Percentiles rank a stretch among this genome's conserved stretches.
phyloP scores from a whole-genome alignment of 805 yeast genomes.

The Sungouiozyma intestinalis region DNA sequence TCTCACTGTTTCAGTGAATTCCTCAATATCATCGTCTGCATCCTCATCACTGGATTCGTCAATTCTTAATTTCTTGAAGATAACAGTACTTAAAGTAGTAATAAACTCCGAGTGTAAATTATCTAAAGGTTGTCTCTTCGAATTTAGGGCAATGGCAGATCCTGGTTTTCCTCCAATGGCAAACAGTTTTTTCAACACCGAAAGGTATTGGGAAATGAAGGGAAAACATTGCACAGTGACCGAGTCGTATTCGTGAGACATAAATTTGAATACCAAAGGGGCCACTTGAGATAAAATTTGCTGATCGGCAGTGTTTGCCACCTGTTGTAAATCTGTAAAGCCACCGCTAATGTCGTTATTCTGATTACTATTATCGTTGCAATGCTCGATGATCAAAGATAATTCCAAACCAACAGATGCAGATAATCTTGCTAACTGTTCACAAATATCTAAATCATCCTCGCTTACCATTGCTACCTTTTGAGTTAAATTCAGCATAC shows the following conservation, averaged over 20 bases:
- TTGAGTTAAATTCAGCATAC: conserved; percentile 55
- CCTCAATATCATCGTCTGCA: conserved; percentile 64
- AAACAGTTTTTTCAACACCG: conserved; percentile 51
- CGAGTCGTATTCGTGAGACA: conserved; percentile 82
- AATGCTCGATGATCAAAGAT: conserved; percentile 52
- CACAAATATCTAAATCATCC: conserved; percentile 55
- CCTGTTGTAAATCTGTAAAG: conserved; percentile 26
- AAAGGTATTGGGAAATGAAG: conserved; percentile 62
- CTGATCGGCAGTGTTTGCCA: conserved; percentile 32
- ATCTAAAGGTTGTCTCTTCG: conserved; percentile 27
- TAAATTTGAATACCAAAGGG: conserved; percentile 62
- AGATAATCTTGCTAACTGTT: conserved; percentile 62
- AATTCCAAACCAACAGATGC: conserved; percentile 70
- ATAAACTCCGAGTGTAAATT: conserved; percentile 41
- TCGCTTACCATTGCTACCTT: conserved; percentile 30
- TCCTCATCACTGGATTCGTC: conserved; percentile 69
- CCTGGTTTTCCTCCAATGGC: conserved; percentile 32
- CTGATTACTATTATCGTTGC: conserved; percentile 25
- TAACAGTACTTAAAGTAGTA: conserved; percentile 52
- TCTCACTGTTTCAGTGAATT: conserved; percentile 67
- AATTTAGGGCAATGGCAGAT: conserved; percentile 30
- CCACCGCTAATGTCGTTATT: background rate
- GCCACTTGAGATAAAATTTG: conserved; percentile 47
- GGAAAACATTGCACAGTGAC: conserved; percentile 76
- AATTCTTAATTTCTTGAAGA: conserved; percentile 68